Conservation (phyloP, 345 rosid genomes). For the Microthlaspi erraticum region DNA sequence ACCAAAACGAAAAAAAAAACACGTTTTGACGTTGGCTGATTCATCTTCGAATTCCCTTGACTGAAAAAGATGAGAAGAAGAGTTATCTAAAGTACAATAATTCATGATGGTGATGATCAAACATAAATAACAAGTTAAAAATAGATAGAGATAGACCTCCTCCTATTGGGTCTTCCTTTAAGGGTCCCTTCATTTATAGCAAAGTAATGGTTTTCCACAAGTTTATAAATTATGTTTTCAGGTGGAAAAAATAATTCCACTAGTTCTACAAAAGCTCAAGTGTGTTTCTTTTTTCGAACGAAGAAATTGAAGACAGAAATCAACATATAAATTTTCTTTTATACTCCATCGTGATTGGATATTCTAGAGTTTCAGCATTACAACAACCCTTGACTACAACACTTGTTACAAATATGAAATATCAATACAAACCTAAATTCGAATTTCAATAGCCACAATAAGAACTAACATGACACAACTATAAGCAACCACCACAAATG, state of each 20-base stretch:
- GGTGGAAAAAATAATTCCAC: constrained; percentile 8
- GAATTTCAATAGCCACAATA: not conserved
- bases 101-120: not conserved
- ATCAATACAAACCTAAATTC: not conserved
- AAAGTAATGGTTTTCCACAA: constrained; percentile 21
- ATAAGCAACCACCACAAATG: not conserved
- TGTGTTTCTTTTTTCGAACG: no score
- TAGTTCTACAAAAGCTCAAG: not conserved
- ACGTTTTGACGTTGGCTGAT: constrained; percentile 23
- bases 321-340: no score
- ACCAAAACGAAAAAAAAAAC: not conserved
- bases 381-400: no score
- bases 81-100: not conserved
- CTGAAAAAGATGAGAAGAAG: not conserved
- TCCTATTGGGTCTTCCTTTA: not conserved
- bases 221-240: constrained; percentile 11
- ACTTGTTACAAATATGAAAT: no score
- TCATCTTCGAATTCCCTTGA: constrained; percentile 6
- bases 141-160: not conserved
- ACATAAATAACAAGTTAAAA: not conserved
- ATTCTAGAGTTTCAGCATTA: no score
- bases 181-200: constrained; percentile 18
- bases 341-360: no score
- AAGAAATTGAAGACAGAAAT: no score
- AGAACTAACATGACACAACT: not conserved